phyloP scores from a whole-genome alignment of 306 rosid genomes.

The Betula pendula region DNA sequence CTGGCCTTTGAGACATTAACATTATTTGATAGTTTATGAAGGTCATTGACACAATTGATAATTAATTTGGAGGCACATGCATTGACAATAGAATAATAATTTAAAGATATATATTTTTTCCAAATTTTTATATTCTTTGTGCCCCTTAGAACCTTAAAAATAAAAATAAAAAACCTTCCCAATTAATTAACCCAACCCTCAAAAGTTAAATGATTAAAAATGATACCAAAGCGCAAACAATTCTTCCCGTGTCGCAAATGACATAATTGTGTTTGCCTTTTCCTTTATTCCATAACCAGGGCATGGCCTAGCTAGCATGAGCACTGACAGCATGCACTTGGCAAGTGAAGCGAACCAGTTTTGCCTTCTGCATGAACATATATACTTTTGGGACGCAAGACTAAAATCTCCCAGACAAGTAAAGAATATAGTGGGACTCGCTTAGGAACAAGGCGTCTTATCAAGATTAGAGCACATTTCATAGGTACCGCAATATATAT shows the following conservation, averaged over 20 bases:
- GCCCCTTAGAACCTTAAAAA: no score
- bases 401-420: background rate
- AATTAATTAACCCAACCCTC: background rate
- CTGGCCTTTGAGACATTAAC: no score
- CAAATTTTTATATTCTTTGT: no score
- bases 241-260: background rate
- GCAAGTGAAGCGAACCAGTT: background rate
- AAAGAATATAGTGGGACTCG: background rate
- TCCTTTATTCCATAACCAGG: background rate
- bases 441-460: background rate
- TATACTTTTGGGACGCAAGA: background rate
- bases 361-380: conserved; percentile 7
- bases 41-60: no score
- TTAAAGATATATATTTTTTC: no score
- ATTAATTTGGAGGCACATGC: no score
- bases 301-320: background rate
- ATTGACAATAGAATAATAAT: no score
- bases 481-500: background rate
- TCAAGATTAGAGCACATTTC: background rate
- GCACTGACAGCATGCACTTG: background rate
- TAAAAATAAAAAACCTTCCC: no score
- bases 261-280: background rate
- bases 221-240: background rate
- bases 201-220: background rate
- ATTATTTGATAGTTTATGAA: no score